phyloP scores from a whole-genome alignment of 2,329 filamentous ascomycete genomes.

The Peltaster fructicola region DNA sequence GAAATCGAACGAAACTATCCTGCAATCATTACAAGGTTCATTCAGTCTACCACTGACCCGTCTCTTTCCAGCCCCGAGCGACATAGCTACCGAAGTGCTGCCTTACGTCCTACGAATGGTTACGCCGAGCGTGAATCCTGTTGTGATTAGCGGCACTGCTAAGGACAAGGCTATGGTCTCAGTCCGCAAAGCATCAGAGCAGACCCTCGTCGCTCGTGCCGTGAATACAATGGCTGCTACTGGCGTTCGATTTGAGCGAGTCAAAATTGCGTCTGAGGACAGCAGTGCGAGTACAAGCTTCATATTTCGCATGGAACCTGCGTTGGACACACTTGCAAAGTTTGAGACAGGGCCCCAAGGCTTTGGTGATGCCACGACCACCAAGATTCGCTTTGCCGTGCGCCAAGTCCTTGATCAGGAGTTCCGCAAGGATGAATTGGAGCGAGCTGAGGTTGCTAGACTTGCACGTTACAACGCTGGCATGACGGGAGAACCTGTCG shows the following conservation, averaged over 20 bases:
- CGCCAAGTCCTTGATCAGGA: constrained; percentile 88
- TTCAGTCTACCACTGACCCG: constrained; percentile 56
- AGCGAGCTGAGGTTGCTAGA: constrained; percentile 47
- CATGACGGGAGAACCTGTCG: constrained; percentile 7
- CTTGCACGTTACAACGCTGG: constrained; percentile 45
- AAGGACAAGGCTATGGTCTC: constrained; percentile 47
- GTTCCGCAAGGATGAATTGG: constrained; percentile 52
- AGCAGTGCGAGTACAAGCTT: constrained; percentile 39
- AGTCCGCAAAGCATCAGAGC: constrained; percentile 74
- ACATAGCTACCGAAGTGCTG: constrained; percentile 64
- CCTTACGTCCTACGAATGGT: constrained; percentile 74
- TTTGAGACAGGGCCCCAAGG: constrained; percentile 50
- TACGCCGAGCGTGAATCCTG: constrained; percentile 77
- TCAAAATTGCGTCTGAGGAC: constrained; percentile 36
- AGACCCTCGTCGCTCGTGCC: constrained; percentile 59
- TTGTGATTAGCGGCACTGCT: constrained; percentile 47
- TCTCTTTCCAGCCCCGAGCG: constrained; percentile 60
- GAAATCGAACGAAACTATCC: constrained; percentile 57
- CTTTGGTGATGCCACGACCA: constrained; percentile 35
- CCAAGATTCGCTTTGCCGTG: constrained; percentile 76
- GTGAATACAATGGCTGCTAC: constrained; percentile 70
- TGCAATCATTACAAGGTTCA: constrained; percentile 55
- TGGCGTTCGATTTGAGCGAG: constrained; percentile 64
- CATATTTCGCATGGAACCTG: constrained; percentile 89
- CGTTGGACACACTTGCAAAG: constrained; percentile 58